phyloP scores from a whole-genome alignment of 2,329 filamentous ascomycete genomes.

The Stemphylium beticola region DNA sequence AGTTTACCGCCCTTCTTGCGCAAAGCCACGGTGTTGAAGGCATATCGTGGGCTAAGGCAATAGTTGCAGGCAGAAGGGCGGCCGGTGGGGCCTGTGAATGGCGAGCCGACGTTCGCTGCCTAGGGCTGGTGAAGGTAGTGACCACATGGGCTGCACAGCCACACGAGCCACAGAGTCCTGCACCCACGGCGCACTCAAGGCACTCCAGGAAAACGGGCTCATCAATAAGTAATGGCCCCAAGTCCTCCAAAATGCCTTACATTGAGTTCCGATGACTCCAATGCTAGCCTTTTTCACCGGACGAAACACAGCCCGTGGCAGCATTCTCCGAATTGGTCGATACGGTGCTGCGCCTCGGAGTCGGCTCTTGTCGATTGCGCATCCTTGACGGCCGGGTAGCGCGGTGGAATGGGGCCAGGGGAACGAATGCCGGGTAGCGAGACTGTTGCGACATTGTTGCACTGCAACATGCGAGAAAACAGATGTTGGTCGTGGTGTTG shows the following conservation, averaged over 20 bases:
- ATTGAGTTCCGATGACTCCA: slow-evolving; percentile 26
- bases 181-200: slow-evolving; percentile 39
- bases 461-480: slow-evolving; percentile 5
- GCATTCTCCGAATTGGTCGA: slow-evolving; percentile 22
- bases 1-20: slow-evolving; percentile 30
- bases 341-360: slow-evolving; percentile 31
- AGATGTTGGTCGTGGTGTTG: slow-evolving; percentile 4
- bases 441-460: slow-evolving; percentile 12
- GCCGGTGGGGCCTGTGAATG: slow-evolving; percentile 19
- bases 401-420: slow-evolving; percentile 3
- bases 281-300: slow-evolving; percentile 34
- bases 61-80: slow-evolving; percentile 35
- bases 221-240: slow-evolving; percentile 37
- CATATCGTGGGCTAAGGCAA: slow-evolving; percentile 30
- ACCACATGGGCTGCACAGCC: slow-evolving; percentile 31
- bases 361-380: slow-evolving; percentile 13
- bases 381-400: neutral
- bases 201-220: slow-evolving; percentile 21
- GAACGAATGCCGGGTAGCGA: slow-evolving; percentile 6
- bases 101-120: slow-evolving; percentile 41
- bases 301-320: slow-evolving; percentile 36
- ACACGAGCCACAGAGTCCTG: slow-evolving; percentile 24
- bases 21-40: slow-evolving; percentile 34
- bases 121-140: slow-evolving; percentile 32
- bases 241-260: slow-evolving; percentile 26